A percentile compares a stretch with the other conserved stretches of the same genome.
These are phyloP conservation scores for Nakaseomyces bracarensis DNA, from an alignment of 1,139 yeast species.

Conservation along the genomic window DNA sequence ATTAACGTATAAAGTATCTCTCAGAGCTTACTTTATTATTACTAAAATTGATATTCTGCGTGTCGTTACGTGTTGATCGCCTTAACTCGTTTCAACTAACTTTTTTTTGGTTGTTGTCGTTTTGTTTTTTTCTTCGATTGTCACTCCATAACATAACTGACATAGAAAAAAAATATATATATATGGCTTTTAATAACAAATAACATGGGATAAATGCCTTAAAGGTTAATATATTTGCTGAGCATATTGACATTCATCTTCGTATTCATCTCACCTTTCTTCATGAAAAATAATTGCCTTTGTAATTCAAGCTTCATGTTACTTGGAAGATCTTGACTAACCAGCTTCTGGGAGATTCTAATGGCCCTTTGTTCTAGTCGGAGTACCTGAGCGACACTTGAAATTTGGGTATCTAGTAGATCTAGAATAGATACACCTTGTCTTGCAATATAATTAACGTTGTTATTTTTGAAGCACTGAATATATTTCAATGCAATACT, in stretches of 20 bases:
- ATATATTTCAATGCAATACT: conserved; percentile 29
- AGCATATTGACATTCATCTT: background rate
- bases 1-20: too few species aligned
- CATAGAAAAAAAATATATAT: too few species aligned
- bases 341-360: conserved; percentile 12
- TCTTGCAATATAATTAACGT: conserved; percentile 8
- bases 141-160: too few species aligned
- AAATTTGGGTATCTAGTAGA: conserved; percentile 11
- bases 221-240: background rate
- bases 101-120: too few species aligned
- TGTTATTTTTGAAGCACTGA: conserved; percentile 7
- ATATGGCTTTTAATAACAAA: too few species aligned
- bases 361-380: conserved; percentile 12
- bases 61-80: too few species aligned
- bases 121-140: too few species aligned
- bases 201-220: background rate
- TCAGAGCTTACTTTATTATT: too few species aligned
- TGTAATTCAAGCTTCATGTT: conserved; percentile 25
- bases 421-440: conserved; percentile 21
- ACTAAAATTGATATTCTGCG: too few species aligned
- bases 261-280: conserved; percentile 33
- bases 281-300: conserved; percentile 29
- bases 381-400: conserved; percentile 12
- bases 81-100: too few species aligned
- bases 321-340: conserved; percentile 5